Evolutionary conservation across 2,329 filamentous ascomycete species (phyloP).

Genomic region (Pseudonectria buxi): DNA sequence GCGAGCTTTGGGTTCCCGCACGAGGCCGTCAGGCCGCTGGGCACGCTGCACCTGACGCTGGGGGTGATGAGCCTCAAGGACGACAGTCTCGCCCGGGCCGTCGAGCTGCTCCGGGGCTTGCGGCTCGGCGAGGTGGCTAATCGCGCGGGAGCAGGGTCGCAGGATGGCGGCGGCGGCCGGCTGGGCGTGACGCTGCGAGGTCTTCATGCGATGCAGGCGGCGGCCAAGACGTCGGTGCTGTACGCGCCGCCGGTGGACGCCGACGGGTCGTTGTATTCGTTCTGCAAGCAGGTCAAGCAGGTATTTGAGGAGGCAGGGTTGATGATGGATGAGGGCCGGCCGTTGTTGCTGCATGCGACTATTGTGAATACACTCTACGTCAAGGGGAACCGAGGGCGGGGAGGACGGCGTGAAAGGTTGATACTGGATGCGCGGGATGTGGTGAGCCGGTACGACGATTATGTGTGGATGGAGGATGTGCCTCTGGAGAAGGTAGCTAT

Average conservation of each 20-base stretch:
- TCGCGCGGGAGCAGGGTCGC: too few relatives aligned
- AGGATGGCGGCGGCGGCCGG: conserved; percentile 7
- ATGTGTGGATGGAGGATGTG: conserved; percentile 64
- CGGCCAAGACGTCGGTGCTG: conserved; percentile 53
- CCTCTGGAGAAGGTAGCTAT: conserved; percentile 66
- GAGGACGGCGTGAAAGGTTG: conserved; percentile 31
- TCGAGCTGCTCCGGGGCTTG: conserved; percentile 32
- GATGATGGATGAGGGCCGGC: conserved; percentile 51
- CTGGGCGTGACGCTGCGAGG: conserved; percentile 45
- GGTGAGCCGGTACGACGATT: conserved; percentile 55
- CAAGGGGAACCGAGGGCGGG: conserved; percentile 28
- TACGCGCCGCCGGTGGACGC: conserved; percentile 56
- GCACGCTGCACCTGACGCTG: conserved; percentile 78
- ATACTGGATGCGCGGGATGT: conserved; percentile 49
- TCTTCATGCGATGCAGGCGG: conserved; percentile 54
- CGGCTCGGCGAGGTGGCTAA: conserved; percentile 33
- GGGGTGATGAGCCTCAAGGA: conserved; percentile 72
- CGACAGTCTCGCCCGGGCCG: conserved; percentile 38
- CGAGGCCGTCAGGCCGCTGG: conserved; percentile 66
- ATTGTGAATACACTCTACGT: conserved; percentile 81
- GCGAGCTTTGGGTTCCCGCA: conserved; percentile 48
- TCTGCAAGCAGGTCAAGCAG: conserved; percentile 50
- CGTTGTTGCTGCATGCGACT: conserved; percentile 75
- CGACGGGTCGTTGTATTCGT: conserved; percentile 42
- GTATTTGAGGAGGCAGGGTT: conserved; percentile 50